A percentile compares a stretch with the other conserved stretches of the same genome.
Conservation (phyloP, 331 rosid genomes). For the Cydonia oblonga region DNA sequence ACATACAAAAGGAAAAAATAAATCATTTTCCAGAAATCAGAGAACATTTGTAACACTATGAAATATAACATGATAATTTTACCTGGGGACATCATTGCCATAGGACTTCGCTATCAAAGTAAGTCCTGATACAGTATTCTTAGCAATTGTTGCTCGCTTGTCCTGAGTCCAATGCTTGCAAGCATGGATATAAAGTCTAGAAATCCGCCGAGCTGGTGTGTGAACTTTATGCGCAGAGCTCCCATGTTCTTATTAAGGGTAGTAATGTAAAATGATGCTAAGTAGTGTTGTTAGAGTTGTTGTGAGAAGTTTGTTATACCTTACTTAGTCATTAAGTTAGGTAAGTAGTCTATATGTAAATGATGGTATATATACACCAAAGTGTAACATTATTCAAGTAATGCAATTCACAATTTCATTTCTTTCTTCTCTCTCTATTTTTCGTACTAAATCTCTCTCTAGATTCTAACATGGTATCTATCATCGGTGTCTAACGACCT, state of each 20-base stretch:
- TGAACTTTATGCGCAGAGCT: conserved; percentile 94
- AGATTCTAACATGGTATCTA: too few species aligned
- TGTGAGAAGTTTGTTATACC: too few species aligned
- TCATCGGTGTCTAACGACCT: too few species aligned
- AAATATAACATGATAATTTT: neutral
- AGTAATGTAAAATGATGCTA: too few species aligned
- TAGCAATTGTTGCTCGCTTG: conserved; percentile 64
- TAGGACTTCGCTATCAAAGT: conserved; percentile 83
- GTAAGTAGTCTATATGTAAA: too few species aligned
- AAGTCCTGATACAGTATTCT: conserved; percentile 71
- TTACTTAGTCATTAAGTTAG: too few species aligned
- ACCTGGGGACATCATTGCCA: conserved; percentile 93
- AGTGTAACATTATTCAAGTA: too few species aligned
- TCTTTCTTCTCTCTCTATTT: too few species aligned
- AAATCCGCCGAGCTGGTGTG: conserved; percentile 93
- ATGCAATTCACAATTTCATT: too few species aligned
- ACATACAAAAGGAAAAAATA: neutral
- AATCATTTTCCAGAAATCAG: conserved; percentile 5
- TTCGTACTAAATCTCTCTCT: too few species aligned
- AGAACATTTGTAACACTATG: conserved; percentile 5
- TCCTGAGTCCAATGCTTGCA: conserved; percentile 65
- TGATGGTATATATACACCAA: too few species aligned
- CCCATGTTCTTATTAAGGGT: conserved; percentile 48
- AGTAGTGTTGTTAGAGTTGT: too few species aligned
- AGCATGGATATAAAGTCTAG: conserved; percentile 79